phyloP scores from a whole-genome alignment of 129 eudicot genomes.

The Glebionis coronaria region DNA sequence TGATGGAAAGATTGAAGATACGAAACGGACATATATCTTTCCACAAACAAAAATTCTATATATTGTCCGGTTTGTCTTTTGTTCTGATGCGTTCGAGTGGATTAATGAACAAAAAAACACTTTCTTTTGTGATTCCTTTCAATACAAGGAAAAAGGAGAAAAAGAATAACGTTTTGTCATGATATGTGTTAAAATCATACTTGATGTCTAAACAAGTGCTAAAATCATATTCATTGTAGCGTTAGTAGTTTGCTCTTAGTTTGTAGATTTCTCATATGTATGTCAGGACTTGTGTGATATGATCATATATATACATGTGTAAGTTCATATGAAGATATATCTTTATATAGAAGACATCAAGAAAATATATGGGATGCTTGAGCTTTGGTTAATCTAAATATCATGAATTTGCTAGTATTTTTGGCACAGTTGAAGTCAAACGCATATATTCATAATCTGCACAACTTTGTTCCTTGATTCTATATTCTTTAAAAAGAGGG shows the following conservation, averaged over 20 bases:
- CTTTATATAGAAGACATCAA: too few relatives aligned
- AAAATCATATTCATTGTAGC: too few relatives aligned
- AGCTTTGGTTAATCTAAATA: not conserved
- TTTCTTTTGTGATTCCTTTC: slow-evolving; percentile 8
- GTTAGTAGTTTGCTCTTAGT: too few relatives aligned
- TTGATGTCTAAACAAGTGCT: not conserved
- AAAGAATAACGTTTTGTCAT: not conserved
- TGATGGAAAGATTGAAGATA: slow-evolving; percentile 2
- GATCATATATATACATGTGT: not conserved
- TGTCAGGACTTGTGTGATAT: too few relatives aligned
- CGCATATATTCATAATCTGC: slow-evolving; percentile 16
- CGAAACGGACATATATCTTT: not conserved
- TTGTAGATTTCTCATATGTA: too few relatives aligned
- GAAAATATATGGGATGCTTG: too few relatives aligned
- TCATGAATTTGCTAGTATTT: not conserved
- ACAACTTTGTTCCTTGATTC: slow-evolving; percentile 13
- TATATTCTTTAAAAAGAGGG: not conserved
- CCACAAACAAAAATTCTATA: slow-evolving; percentile 26
- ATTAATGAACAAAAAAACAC: slow-evolving; percentile 11
- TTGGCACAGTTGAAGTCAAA: not conserved
- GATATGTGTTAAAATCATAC: not conserved
- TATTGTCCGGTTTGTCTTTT: slow-evolving; percentile 4
- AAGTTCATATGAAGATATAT: too few relatives aligned
- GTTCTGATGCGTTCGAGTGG: slow-evolving; percentile 21
- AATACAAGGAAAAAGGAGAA: not conserved